Conservation (phyloP, 805 yeast species). For the Tanozyma kutaoensis region DNA sequence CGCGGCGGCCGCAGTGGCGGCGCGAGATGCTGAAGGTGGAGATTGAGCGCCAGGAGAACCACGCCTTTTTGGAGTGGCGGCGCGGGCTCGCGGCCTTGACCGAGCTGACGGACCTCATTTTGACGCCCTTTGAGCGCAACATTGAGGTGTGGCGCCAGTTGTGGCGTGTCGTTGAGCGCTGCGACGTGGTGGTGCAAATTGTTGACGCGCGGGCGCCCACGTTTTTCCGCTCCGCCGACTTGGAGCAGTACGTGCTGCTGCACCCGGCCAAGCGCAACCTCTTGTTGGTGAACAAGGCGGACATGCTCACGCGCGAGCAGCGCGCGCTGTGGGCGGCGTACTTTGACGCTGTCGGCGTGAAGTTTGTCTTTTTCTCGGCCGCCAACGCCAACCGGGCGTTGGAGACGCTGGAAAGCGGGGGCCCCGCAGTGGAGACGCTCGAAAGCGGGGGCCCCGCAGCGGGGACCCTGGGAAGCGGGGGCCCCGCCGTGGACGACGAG, state of each 20-base stretch:
- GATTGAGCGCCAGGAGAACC: slow-evolving; percentile 77
- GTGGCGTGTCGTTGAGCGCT: slow-evolving; percentile 95
- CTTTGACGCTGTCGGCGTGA: slow-evolving; percentile 54
- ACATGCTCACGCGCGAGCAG: slow-evolving; percentile 65
- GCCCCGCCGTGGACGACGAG: slow-evolving; percentile 7
- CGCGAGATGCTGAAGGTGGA: slow-evolving; percentile 56
- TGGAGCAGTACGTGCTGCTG: slow-evolving; percentile 57
- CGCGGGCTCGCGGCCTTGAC: slow-evolving; percentile 76
- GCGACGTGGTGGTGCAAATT: slow-evolving; percentile 89
- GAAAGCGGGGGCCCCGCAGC: slow-evolving; percentile 4
- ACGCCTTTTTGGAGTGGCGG: slow-evolving; percentile 91
- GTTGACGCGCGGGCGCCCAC: slow-evolving; percentile 96
- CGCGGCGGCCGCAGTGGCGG: slow-evolving; percentile 87
- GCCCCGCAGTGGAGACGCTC: slow-evolving; percentile 1
- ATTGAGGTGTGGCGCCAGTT: slow-evolving; percentile 96
- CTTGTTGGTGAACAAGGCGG: slow-evolving; percentile 87
- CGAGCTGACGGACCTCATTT: slow-evolving; percentile 68
- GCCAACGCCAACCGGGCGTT: slow-evolving; percentile 65
- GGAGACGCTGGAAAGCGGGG: slow-evolving; percentile 25
- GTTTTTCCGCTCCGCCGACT: slow-evolving; percentile 76
- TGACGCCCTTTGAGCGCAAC: slow-evolving; percentile 96
- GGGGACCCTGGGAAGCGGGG: slow-evolving; percentile 7
- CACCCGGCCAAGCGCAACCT: slow-evolving; percentile 46
- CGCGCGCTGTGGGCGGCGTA: slow-evolving; percentile 80
- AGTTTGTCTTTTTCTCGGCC: slow-evolving; percentile 89